phyloP scores from a whole-genome alignment of 2,329 filamentous ascomycete species.

The Diplodia sapinea region DNA sequence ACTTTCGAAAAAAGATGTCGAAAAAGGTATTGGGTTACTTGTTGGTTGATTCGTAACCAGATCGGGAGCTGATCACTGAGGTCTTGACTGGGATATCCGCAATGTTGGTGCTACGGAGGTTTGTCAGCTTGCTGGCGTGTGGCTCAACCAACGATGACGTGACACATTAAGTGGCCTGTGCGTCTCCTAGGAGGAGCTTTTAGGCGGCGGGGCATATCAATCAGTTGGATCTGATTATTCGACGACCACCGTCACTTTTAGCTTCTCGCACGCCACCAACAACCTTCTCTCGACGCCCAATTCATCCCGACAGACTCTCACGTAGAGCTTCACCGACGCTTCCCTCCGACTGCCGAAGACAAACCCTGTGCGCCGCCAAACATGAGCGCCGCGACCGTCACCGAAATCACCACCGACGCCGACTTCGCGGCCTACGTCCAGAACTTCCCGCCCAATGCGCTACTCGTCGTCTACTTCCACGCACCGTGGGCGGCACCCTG shows the following conservation, averaged over 20 bases:
- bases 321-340: not conserved
- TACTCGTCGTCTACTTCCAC: constrained; percentile 91
- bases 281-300: constrained; percentile 6
- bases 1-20: no score
- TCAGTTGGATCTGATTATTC: constrained; percentile 27
- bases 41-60: not conserved
- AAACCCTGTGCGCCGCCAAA: not conserved
- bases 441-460: constrained; percentile 67
- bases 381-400: constrained; percentile 58
- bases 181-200: constrained; percentile 25
- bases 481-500: constrained; percentile 97
- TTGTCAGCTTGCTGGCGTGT: constrained; percentile 11
- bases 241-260: constrained; percentile 18
- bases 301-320: not conserved
- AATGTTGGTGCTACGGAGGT: not conserved
- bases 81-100: not conserved
- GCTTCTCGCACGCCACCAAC: constrained; percentile 13
- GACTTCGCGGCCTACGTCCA: constrained; percentile 70
- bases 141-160: constrained; percentile 19
- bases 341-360: not conserved
- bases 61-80: not conserved
- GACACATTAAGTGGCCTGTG: constrained; percentile 15
- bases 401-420: constrained; percentile 74
- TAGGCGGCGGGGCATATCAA: constrained; percentile 26
- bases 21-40: not conserved